Evolutionary conservation across 805 yeast species (phyloP).

Genomic region (Metschnikowia koreensis): DNA sequence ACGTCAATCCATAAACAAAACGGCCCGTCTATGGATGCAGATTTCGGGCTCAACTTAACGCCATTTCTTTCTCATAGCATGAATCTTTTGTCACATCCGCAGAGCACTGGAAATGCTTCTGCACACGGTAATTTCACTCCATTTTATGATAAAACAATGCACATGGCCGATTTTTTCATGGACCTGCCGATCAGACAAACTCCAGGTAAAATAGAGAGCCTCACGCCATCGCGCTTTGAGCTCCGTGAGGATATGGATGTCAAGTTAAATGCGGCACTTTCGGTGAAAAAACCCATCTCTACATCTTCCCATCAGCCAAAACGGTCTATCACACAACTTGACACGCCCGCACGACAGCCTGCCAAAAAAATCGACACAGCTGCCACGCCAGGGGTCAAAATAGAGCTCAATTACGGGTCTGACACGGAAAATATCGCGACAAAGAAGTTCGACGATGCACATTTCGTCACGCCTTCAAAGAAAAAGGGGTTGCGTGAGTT

Average conservation of each 20-base stretch:
- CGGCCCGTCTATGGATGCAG: slow-evolving; percentile 10
- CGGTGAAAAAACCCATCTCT: slow-evolving; percentile 8
- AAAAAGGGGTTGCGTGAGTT: slow-evolving; percentile 25
- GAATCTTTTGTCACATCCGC: slow-evolving; percentile 25
- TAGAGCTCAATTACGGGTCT: slow-evolving; percentile 8
- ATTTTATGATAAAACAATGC: slow-evolving; percentile 41
- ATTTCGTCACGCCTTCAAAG: slow-evolving; percentile 35
- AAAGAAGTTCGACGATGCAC: slow-evolving; percentile 6
- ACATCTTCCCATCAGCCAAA: slow-evolving; percentile 16
- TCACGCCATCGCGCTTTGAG: slow-evolving; percentile 41
- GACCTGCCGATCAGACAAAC: slow-evolving; percentile 42
- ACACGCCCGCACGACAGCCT: slow-evolving; percentile 39
- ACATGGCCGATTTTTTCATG: slow-evolving; percentile 42
- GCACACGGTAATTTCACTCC: slow-evolving; percentile 36
- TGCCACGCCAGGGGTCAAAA: slow-evolving; percentile 11
- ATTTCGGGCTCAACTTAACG: slow-evolving; percentile 38
- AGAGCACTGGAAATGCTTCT: slow-evolving; percentile 19
- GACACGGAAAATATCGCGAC: slow-evolving; percentile 7
- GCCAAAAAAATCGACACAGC: slow-evolving; percentile 27
- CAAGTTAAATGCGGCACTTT: slow-evolving; percentile 24
- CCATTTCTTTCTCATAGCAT: slow-evolving; percentile 40
- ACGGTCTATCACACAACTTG: slow-evolving; percentile 35
- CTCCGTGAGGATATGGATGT: slow-evolving; percentile 9
- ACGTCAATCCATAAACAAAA: slow-evolving; percentile 13
- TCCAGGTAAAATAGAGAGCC: slow-evolving; percentile 35